A percentile compares a stretch with the other conserved stretches of the same genome.
Evolutionary conservation across 805 yeast species (phyloP).

Genomic region (Tetrapisispora fleetii): DNA sequence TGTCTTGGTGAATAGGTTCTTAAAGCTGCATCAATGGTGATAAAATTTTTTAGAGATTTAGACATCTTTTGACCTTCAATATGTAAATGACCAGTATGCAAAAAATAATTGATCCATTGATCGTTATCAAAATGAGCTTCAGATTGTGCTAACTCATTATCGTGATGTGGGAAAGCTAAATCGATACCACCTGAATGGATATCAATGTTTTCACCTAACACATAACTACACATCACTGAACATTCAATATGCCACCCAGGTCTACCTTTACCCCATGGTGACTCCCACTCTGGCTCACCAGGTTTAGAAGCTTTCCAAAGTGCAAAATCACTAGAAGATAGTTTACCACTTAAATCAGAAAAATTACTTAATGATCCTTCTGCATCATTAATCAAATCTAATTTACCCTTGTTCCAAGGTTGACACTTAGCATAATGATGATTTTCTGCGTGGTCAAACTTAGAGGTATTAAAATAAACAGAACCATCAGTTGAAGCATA

Average conservation of each 20-base stretch:
- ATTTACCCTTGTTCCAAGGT: slow-evolving; percentile 94
- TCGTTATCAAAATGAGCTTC: slow-evolving; percentile 83
- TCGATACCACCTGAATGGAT: slow-evolving; percentile 97
- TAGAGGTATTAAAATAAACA: slow-evolving; percentile 87
- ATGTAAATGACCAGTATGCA: slow-evolving; percentile 96
- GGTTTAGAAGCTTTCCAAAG: slow-evolving; percentile 94
- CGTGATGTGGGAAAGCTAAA: slow-evolving; percentile 97
- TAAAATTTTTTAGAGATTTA: slow-evolving; percentile 87
- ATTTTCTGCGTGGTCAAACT: slow-evolving; percentile 58
- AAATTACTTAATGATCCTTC: slow-evolving; percentile 68
- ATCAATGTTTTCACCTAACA: slow-evolving; percentile 76
- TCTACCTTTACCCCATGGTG: slow-evolving; percentile 95
- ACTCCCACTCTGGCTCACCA: slow-evolving; percentile 93
- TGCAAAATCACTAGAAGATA: slow-evolving; percentile 79
- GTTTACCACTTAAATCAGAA: slow-evolving; percentile 46
- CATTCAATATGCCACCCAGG: slow-evolving; percentile 99
- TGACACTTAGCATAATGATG: slow-evolving; percentile 93
- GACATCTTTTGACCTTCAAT: slow-evolving; percentile 99
- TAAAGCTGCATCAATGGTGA: slow-evolving; percentile 87
- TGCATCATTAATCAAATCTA: slow-evolving; percentile 81
- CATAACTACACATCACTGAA: slow-evolving; percentile 94
- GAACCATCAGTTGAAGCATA: slow-evolving; percentile 79
- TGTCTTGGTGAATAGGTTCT: slow-evolving; percentile 64
- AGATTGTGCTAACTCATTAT: slow-evolving; percentile 93
- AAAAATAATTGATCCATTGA: slow-evolving; percentile 95